Evolutionary conservation across 2,329 filamentous ascomycete genomes (phyloP).

Genomic region (Sclerotinia trifoliorum): DNA sequence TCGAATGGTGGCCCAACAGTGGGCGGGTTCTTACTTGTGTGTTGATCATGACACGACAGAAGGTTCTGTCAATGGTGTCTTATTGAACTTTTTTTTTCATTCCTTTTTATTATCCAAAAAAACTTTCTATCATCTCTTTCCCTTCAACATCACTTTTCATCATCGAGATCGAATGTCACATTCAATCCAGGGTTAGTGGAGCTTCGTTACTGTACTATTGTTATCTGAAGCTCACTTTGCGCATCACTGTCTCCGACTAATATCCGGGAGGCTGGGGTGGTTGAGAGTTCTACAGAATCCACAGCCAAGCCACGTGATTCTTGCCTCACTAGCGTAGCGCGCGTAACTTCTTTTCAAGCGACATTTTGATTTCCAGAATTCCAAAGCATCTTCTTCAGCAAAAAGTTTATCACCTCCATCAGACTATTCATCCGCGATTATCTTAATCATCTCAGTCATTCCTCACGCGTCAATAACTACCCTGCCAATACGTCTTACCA

Average conservation of each 20-base stretch:
- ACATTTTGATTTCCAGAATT: constrained; percentile 29
- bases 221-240: constrained; percentile 19
- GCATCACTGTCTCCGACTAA: constrained; percentile 20
- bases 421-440: constrained; percentile 22
- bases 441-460: constrained; percentile 25
- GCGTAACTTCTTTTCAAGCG: constrained; percentile 26
- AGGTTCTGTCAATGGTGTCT: constrained; percentile 26
- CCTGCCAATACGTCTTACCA: constrained; percentile 21
- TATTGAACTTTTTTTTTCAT: constrained; percentile 21
- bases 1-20: constrained; percentile 20
- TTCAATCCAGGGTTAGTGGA: constrained; percentile 8
- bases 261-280: constrained; percentile 22
- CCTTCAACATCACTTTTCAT: constrained; percentile 12
- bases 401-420: constrained; percentile 32
- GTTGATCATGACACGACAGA: constrained; percentile 33
- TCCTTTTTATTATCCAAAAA: constrained; percentile 1
- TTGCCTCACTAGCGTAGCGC: constrained; percentile 19
- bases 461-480: constrained; percentile 30
- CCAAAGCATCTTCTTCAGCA: constrained; percentile 20
- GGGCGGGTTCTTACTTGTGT: constrained; percentile 25
- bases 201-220: constrained; percentile 2
- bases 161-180: constrained; percentile 9
- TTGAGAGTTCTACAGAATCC: constrained; percentile 23
- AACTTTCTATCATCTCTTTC: constrained; percentile 5
- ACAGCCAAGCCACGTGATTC: constrained; percentile 22